Evolutionary conservation across 1,284 basidiomycete genomes (phyloP).

Genomic region (Mycena sp.): DNA sequence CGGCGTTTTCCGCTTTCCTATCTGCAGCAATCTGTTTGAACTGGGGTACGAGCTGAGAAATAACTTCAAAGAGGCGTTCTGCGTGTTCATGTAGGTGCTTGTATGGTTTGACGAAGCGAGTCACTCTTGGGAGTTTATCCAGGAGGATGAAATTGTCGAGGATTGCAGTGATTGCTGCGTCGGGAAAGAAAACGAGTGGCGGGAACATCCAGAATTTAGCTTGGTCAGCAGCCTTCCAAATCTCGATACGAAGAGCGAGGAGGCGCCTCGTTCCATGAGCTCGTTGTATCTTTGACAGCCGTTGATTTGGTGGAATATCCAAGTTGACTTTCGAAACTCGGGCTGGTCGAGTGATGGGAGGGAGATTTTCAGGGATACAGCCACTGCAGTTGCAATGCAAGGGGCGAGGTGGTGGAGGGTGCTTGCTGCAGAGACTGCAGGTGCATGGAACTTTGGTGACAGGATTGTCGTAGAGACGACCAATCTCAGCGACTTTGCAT

Average conservation of each 20-base stretch:
- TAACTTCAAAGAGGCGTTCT: not conserved
- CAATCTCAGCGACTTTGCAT: not conserved
- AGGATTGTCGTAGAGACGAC: not conserved
- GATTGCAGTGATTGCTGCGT: not conserved
- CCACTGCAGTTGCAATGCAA: not conserved
- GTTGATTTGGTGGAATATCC: not conserved
- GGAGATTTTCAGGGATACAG: not conserved
- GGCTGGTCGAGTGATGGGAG: not conserved
- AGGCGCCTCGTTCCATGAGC: not conserved
- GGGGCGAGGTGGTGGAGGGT: not conserved
- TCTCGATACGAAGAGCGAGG: not conserved
- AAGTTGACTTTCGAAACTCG: not conserved
- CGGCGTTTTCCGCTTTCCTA: constrained; percentile 10
- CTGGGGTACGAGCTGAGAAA: not conserved
- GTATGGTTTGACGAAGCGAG: not conserved
- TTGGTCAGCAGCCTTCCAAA: not conserved
- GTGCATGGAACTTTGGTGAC: not conserved
- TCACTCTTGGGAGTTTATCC: not conserved
- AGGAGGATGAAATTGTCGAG: constrained; percentile 4
- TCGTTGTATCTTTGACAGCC: not conserved
- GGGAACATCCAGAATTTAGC: constrained; percentile 8
- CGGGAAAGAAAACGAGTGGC: not conserved
- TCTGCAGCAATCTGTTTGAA: not conserved
- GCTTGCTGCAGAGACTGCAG: not conserved
- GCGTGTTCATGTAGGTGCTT: not conserved